phyloP scores from a whole-genome alignment of 169 alveolate species.

The Cryptosporidium canis region DNA sequence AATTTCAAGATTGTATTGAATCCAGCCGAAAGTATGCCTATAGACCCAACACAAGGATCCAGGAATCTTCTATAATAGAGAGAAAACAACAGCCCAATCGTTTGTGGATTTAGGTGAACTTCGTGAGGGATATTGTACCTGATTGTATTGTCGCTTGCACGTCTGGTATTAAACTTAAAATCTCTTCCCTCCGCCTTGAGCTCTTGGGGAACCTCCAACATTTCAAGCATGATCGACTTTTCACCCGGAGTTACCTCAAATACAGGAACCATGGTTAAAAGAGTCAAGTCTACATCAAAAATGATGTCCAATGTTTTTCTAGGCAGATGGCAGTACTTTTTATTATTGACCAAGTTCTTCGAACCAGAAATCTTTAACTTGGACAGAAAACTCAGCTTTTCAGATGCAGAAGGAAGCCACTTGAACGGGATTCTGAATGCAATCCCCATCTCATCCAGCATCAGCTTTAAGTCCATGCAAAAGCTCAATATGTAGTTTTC shows the following conservation, averaged over 20 bases:
- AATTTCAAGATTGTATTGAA: constrained; percentile 50
- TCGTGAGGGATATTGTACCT: constrained; percentile 66
- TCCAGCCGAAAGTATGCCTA: constrained; percentile 51
- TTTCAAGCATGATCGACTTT: constrained; percentile 48
- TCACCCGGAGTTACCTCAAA: constrained; percentile 35
- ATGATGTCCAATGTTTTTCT: constrained; percentile 61
- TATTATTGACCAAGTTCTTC: constrained; percentile 42
- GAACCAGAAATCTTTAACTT: constrained; percentile 45
- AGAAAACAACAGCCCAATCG: constrained; percentile 65
- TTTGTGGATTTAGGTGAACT: constrained; percentile 52
- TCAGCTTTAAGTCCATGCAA: constrained; percentile 17
- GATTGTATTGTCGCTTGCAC: constrained; percentile 22
- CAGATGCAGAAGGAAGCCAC: constrained; percentile 61
- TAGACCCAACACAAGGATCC: constrained; percentile 70
- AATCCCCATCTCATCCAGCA: constrained; percentile 30
- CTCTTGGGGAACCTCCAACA: constrained; percentile 45
- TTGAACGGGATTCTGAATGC: constrained; percentile 56
- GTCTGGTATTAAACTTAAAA: constrained; percentile 4
- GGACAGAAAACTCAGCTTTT: constrained; percentile 28
- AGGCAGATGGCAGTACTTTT: constrained; percentile 38
- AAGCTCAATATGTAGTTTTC: not conserved
- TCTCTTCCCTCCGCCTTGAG: not conserved
- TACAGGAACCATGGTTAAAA: constrained; percentile 59
- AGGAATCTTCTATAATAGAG: constrained; percentile 48
- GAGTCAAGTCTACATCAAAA: constrained; percentile 57